Evolutionary conservation across 768 basidiomycete species (phyloP).

Genomic region (Pulveroboletus ravenelii): DNA sequence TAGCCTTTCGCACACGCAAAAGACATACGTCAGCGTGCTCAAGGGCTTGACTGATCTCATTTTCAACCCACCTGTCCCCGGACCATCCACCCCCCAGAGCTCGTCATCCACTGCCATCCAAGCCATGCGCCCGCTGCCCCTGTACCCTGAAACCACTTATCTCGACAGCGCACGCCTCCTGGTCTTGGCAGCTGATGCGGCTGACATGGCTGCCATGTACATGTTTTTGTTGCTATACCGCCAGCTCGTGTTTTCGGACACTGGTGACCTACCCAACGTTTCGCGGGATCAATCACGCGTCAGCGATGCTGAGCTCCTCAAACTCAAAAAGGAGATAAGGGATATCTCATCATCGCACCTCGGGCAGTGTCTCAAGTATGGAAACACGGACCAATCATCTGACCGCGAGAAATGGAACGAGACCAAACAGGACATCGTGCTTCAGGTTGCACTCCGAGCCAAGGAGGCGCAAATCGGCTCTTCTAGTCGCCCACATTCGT

Average conservation of each 20-base stretch:
- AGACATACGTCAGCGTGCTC: constrained; percentile 50
- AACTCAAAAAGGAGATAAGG: constrained; percentile 71
- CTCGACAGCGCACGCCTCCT: constrained; percentile 71
- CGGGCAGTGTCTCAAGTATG: constrained; percentile 52
- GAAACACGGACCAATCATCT: constrained; percentile 21
- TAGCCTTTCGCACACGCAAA: constrained; percentile 38
- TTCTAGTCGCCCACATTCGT: constrained; percentile 21
- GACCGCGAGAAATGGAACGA: constrained; percentile 51
- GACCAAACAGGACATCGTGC: constrained; percentile 59
- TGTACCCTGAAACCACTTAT: constrained; percentile 74
- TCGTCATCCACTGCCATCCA: constrained; percentile 30
- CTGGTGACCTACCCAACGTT: constrained; percentile 28
- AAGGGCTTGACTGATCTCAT: constrained; percentile 62
- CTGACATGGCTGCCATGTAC: constrained; percentile 69
- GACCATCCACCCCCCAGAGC: constrained; percentile 31
- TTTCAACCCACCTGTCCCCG: constrained; percentile 47
- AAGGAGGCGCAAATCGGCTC: constrained; percentile 37
- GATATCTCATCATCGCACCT: constrained; percentile 57
- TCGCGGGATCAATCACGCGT: constrained; percentile 35
- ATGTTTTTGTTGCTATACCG: constrained; percentile 80
- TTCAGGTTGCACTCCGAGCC: constrained; percentile 74
- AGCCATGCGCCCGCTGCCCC: constrained; percentile 34
- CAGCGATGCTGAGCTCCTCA: constrained; percentile 50
- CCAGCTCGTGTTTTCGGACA: constrained; percentile 57
- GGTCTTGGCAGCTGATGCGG: constrained; percentile 63